Evolutionary conservation across 2,329 filamentous ascomycete species (phyloP), one percentile per base, ranked within the genome.

Genomic region (Scedosporium aurantiacum): DNA sequence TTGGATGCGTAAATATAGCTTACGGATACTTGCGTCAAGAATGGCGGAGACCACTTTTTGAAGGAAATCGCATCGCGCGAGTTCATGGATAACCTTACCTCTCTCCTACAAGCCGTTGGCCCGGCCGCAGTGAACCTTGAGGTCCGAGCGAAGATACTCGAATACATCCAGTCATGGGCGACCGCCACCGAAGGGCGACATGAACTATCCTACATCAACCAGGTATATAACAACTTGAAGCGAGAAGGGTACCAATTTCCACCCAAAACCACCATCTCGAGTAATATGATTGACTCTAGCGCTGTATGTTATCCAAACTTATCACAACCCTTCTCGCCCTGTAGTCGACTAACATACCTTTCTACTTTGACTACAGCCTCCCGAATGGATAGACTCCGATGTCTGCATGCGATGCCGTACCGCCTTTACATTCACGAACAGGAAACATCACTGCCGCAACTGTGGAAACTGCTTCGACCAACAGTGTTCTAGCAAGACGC

Each of bases 361-460:
- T 21, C 28, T 52, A 7, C 57, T 47, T 37, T 32, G 23, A 32
- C 10, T 56, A 21, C 25, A 96, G 87, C 94, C 94, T 8, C 94
- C 94, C 0, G 94, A 99, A 75, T 99, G 94, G 94, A 86, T 87
- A 58, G 94, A 99, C 75, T 97, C 93, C 10, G 94, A 99, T 69
- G 93, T 99, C 37, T 99, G 94, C 73, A 97, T 99, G 91, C 88
- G 94, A 71, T 99, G 94, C 73, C 86, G 94, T 67, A 97, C 93
- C 12, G 77, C 91, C 18, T 99, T 99, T 69, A 97, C 91, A 57
- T 97, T 99, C 70, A 99, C 93, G 61, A 99, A 99, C 73, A 87
- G 94, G 69, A 99, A 97, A 72, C 94, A 99, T 71, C 94, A 99
- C 73, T 99, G 94, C 70, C 87, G 94, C 66, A 99, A 99, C 73